phyloP scores from a whole-genome alignment of 2,329 filamentous ascomycete genomes.

The Scedosporium boydii region DNA sequence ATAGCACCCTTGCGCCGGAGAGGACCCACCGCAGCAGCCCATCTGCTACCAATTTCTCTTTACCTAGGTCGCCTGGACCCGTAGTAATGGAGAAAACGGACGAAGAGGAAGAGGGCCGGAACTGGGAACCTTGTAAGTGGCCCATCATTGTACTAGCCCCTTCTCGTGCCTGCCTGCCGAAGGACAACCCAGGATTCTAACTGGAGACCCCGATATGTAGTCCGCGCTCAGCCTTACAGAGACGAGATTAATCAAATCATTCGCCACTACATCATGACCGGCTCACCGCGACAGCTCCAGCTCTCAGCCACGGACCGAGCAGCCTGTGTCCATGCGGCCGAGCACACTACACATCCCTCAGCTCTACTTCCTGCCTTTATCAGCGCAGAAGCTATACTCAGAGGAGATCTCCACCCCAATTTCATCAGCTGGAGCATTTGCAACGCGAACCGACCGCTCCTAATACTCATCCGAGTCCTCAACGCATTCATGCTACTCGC shows the following conservation, averaged over 20 bases:
- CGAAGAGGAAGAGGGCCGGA: not conserved
- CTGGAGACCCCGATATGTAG: conserved; percentile 27
- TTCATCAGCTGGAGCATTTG: conserved; percentile 78
- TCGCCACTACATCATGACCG: conserved; percentile 62
- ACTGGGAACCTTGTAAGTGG: conserved; percentile 6
- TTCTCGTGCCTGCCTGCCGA: not conserved
- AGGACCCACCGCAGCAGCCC: not conserved
- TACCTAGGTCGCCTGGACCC: conserved; percentile 8
- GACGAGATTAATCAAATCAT: conserved; percentile 67
- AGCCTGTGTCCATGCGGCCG: conserved; percentile 55
- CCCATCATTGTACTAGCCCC: not conserved
- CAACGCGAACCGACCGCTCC: conserved; percentile 68
- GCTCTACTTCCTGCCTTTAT: conserved; percentile 53
- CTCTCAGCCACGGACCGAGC: conserved; percentile 45
- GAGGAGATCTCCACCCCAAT: conserved; percentile 70
- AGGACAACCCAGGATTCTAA: not conserved
- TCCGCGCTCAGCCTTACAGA: conserved; percentile 70
- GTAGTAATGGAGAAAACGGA: not conserved
- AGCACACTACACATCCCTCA: conserved; percentile 68
- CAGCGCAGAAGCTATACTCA: conserved; percentile 58
- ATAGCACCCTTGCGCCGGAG: not conserved
- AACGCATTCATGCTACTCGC: conserved; percentile 50
- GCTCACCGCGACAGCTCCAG: conserved; percentile 61
- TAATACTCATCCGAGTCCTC: conserved; percentile 58
- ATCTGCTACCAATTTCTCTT: conserved; percentile 1